Conservation (phyloP, 768 basidiomycete species). For the Leucocoprinus birnbaumii region DNA sequence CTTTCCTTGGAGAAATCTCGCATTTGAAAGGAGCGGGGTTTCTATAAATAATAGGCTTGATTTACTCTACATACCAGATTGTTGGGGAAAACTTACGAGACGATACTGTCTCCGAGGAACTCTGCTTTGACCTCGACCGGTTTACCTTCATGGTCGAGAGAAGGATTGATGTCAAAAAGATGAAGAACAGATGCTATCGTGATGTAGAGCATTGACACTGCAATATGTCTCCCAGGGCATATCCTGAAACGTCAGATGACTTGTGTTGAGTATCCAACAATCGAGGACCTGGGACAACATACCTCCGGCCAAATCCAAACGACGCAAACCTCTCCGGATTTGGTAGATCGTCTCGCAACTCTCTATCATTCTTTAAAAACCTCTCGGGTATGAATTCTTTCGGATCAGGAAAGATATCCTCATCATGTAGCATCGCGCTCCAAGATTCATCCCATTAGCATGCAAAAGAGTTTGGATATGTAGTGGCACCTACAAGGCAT, state of each 20-base stretch:
- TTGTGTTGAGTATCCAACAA: too few species aligned
- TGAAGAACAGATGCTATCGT: slow-evolving; percentile 16
- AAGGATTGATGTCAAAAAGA: slow-evolving; percentile 16
- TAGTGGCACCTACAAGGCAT: slow-evolving; percentile 20
- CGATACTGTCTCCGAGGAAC: not conserved
- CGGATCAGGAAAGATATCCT: slow-evolving; percentile 34
- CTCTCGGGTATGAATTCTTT: slow-evolving; percentile 37
- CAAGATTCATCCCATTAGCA: too few species aligned
- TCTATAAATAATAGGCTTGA: not conserved
- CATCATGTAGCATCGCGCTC: slow-evolving; percentile 40
- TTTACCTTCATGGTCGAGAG: slow-evolving; percentile 14
- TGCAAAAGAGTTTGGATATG: too few species aligned
- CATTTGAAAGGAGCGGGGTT: not conserved
- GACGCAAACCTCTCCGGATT: slow-evolving; percentile 21
- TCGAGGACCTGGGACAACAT: too few species aligned
- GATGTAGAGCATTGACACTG: slow-evolving; percentile 14
- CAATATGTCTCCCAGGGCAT: slow-evolving; percentile 20
- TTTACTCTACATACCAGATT: too few species aligned
- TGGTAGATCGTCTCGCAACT: slow-evolving; percentile 16
- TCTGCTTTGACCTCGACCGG: slow-evolving; percentile 12
- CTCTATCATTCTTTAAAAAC: slow-evolving; percentile 22
- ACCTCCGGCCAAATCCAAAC: slow-evolving; percentile 26
- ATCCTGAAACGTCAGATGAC: slow-evolving; percentile 7
- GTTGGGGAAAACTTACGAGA: not conserved
- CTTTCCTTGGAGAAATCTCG: slow-evolving; percentile 1